Evolutionary conservation across 140 eudicot species (phyloP).

Genomic region (Anethum foeniculum): DNA sequence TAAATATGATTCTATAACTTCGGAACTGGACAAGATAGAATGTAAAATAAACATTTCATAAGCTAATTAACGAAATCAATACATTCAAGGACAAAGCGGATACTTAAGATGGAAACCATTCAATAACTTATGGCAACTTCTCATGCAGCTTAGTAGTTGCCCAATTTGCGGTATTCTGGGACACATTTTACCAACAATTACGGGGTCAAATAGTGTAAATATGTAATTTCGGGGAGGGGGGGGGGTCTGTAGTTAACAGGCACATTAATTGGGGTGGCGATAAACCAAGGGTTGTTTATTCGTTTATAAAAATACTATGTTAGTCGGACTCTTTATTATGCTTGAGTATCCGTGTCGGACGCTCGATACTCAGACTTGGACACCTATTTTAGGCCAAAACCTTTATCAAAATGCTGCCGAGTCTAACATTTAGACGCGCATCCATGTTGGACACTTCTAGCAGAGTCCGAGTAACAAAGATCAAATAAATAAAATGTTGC

Average conservation of each 20-base stretch:
- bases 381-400: too few species aligned
- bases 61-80: neutral
- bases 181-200: neutral
- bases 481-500: neutral
- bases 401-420: too few species aligned
- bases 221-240: neutral
- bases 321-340: too few species aligned
- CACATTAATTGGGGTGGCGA: neutral
- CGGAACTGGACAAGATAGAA: neutral
- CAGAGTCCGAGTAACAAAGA: too few species aligned
- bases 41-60: neutral
- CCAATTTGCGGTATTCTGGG: neutral
- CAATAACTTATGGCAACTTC: conserved; percentile 1
- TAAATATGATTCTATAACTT: neutral
- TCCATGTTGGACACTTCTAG: too few species aligned
- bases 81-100: neutral
- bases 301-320: neutral
- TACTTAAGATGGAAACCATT: neutral
- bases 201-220: neutral
- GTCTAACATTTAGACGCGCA: too few species aligned
- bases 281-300: neutral
- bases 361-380: too few species aligned
- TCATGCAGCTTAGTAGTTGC: neutral
- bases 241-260: neutral
- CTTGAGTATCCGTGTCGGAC: too few species aligned